Evolutionary conservation across 805 yeast species (phyloP).

Genomic region (Cyberlindnera lachancei): DNA sequence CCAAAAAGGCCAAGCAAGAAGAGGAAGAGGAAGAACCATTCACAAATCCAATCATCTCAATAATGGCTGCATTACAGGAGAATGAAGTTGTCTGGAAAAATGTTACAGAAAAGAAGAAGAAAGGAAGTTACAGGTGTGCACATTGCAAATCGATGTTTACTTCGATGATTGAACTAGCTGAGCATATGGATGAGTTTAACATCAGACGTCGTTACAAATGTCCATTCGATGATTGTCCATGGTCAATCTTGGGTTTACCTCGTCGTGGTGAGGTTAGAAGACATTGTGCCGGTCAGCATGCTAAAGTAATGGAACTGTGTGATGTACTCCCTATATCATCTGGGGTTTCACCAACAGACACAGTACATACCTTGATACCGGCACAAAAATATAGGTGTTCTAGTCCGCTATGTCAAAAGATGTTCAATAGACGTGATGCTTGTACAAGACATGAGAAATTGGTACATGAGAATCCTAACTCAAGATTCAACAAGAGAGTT

Average conservation of each 20-base stretch:
- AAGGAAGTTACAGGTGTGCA: constrained; percentile 38
- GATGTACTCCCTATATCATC: background rate
- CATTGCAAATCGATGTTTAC: constrained; percentile 37
- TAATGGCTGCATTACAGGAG: constrained; percentile 21
- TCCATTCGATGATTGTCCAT: constrained; percentile 38
- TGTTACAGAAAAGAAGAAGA: constrained; percentile 28
- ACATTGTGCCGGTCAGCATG: constrained; percentile 43
- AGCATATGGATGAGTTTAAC: constrained; percentile 36
- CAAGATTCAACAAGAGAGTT: constrained; percentile 33
- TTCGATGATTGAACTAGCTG: constrained; percentile 30
- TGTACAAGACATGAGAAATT: constrained; percentile 43
- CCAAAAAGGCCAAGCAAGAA: too few species aligned
- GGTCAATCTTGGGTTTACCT: constrained; percentile 42
- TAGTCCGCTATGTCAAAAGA: constrained; percentile 34
- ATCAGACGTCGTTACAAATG: constrained; percentile 37
- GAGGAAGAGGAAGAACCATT: too few species aligned
- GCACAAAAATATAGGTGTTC: constrained; percentile 21
- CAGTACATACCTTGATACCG: background rate
- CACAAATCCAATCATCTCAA: too few species aligned
- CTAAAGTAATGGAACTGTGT: constrained; percentile 3
- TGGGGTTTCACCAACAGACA: background rate
- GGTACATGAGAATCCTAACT: constrained; percentile 36
- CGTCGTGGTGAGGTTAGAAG: constrained; percentile 41
- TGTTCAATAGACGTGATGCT: constrained; percentile 47
- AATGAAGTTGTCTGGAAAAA: constrained; percentile 23